These are phyloP conservation scores for Calcarisporium arbuscula DNA, from an alignment of 2,329 filamentous ascomycete genomes.

Conservation along the genomic window DNA sequence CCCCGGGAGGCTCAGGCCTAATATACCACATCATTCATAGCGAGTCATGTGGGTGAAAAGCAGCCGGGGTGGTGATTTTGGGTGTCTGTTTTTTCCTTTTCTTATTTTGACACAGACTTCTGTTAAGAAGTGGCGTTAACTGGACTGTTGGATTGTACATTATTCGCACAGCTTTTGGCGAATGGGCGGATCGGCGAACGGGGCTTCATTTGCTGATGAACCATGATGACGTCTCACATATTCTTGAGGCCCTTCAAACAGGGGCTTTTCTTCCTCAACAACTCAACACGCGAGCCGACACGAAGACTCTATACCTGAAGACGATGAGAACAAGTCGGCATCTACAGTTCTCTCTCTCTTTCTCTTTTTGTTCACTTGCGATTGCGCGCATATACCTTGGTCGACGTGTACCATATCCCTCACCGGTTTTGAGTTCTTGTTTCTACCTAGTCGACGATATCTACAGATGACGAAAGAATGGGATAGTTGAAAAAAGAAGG, in stretches of 20 bases:
- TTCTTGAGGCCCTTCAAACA: constrained; percentile 10
- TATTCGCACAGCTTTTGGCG: constrained; percentile 32
- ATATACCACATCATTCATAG: constrained; percentile 19
- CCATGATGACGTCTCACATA: constrained; percentile 15
- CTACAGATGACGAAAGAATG: constrained; percentile 19
- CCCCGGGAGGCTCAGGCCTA: constrained; percentile 30
- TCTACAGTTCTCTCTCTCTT: constrained; percentile 11
- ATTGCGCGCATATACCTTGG: constrained; percentile 15
- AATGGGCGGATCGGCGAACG: constrained; percentile 28
- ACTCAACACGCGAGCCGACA: constrained; percentile 14
- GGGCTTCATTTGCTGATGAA: constrained; percentile 25
- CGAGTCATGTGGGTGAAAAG: constrained; percentile 17
- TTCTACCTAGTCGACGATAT: constrained; percentile 22
- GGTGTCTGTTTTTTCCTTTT: constrained; percentile 11
- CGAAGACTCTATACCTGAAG: constrained; percentile 7
- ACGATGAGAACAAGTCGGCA: constrained; percentile 10
- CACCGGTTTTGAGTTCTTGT: constrained; percentile 24
- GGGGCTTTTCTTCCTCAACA: constrained; percentile 4
- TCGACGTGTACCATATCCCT: constrained; percentile 20
- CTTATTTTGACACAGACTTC: constrained; percentile 22
- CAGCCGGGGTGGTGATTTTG: constrained; percentile 15
- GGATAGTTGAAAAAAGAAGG: not conserved
- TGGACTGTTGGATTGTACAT: constrained; percentile 36
- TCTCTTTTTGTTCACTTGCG: constrained; percentile 13
- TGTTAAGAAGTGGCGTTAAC: constrained; percentile 19